phyloP scores from a whole-genome alignment of 2,329 filamentous ascomycete species.

The Nannizzia gypsea region DNA sequence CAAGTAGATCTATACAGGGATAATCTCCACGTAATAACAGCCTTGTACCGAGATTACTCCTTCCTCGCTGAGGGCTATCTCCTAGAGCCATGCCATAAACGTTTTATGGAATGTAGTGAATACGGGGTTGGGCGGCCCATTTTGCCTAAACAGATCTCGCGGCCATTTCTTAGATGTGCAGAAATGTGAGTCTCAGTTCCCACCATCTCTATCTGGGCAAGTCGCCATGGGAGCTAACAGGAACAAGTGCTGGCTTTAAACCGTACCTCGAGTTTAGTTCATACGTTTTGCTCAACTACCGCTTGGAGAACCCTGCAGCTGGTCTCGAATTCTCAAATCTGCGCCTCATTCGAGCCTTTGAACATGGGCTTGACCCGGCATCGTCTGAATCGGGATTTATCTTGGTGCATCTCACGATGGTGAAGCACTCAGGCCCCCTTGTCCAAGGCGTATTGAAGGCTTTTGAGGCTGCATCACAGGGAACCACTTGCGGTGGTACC shows the following conservation, averaged over 20 bases:
- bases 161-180: background rate
- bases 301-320: background rate
- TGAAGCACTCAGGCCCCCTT: background rate
- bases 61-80: constrained; percentile 1
- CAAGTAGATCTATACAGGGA: background rate
- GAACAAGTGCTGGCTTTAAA: background rate
- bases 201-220: background rate
- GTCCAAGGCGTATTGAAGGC: background rate
- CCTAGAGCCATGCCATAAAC: constrained; percentile 2
- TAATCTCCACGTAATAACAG: constrained; percentile 1
- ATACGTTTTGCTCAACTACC: background rate
- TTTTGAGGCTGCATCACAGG: background rate
- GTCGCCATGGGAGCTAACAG: background rate
- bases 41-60: constrained; percentile 1
- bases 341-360: background rate
- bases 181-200: background rate
- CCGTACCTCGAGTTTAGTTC: background rate
- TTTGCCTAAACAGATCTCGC: background rate
- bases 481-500: background rate
- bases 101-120: background rate
- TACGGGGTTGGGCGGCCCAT: background rate
- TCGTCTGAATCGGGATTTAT: constrained; percentile 1
- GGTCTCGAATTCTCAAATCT: background rate
- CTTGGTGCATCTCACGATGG: background rate
- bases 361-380: background rate